Evolutionary conservation across 257 asterid species (phyloP).

Genomic region (Ballota nigra): DNA sequence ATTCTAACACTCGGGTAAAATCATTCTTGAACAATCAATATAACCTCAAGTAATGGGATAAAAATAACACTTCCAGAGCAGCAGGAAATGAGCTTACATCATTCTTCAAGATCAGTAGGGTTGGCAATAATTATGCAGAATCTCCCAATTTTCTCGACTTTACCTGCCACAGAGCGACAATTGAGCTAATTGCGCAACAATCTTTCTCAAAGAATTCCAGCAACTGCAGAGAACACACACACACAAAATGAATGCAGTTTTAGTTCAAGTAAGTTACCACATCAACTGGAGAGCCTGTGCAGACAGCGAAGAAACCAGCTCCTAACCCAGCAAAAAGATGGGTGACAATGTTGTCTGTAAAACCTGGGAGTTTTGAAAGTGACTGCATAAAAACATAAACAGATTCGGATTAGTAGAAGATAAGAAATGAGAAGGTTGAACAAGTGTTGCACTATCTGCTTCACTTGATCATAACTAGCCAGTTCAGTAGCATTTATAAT

Average conservation of each 20-base stretch:
- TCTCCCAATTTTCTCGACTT: constrained; percentile 99
- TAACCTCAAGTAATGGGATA: background rate
- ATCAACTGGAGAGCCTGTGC: constrained; percentile 98
- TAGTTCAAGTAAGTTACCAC: constrained; percentile 54
- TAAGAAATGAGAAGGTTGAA: constrained; percentile 2
- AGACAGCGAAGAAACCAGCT: constrained; percentile 97
- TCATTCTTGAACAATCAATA: background rate
- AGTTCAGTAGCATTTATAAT: constrained; percentile 96
- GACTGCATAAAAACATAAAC: constrained; percentile 45
- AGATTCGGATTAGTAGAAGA: constrained; percentile 10
- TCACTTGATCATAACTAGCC: constrained; percentile 99
- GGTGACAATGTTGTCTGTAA: constrained; percentile 85
- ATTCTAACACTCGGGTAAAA: background rate
- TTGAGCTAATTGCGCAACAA: constrained; percentile 18
- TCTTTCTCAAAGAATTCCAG: background rate
- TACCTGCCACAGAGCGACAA: constrained; percentile 52
- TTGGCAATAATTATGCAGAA: constrained; percentile 65
- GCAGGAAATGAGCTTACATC: constrained; percentile 70
- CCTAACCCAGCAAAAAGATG: constrained; percentile 91
- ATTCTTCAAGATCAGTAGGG: constrained; percentile 79
- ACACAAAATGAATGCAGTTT: background rate
- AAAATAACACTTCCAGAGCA: background rate
- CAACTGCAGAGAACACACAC: background rate
- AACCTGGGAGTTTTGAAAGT: constrained; percentile 89
- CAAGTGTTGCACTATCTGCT: constrained; percentile 52